A percentile compares a stretch with the other conserved stretches of the same genome.
Conservation (phyloP, 306 rosid species). For the Cucurbita argyrosperma region DNA sequence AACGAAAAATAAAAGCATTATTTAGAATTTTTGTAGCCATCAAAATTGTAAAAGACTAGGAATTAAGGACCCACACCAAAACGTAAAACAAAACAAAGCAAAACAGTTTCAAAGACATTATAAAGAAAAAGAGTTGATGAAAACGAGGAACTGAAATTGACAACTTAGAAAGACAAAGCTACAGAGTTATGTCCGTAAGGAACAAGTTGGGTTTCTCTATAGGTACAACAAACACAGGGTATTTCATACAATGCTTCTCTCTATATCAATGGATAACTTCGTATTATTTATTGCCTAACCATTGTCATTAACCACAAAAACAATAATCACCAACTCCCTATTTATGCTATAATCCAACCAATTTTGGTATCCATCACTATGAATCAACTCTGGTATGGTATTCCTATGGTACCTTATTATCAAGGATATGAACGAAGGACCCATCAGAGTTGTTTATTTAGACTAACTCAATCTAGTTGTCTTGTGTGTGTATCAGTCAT, state of each 20-base stretch:
- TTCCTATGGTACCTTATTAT: not conserved
- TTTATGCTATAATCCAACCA: not conserved
- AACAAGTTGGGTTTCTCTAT: not conserved
- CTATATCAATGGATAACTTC: not conserved
- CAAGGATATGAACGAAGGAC: not conserved
- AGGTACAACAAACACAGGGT: not conserved
- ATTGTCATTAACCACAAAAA: not conserved
- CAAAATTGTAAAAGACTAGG: not conserved
- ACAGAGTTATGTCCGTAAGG: not conserved
- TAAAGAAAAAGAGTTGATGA: not conserved
- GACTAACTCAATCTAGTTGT: constrained; percentile 1
- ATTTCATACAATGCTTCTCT: not conserved
- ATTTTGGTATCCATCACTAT: not conserved
- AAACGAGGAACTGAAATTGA: not conserved
- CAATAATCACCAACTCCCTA: not conserved
- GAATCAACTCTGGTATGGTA: not conserved
- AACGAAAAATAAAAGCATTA: not conserved
- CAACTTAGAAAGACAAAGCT: not conserved
- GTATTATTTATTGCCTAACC: not conserved
- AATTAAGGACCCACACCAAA: not conserved
- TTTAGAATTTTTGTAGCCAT: not conserved
- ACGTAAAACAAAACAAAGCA: not conserved
- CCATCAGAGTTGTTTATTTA: not conserved
- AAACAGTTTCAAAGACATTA: not conserved
- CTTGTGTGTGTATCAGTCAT: not conserved